Conservation (phyloP, 352 stramenopile species). For the Phytophthora sp. region DNA sequence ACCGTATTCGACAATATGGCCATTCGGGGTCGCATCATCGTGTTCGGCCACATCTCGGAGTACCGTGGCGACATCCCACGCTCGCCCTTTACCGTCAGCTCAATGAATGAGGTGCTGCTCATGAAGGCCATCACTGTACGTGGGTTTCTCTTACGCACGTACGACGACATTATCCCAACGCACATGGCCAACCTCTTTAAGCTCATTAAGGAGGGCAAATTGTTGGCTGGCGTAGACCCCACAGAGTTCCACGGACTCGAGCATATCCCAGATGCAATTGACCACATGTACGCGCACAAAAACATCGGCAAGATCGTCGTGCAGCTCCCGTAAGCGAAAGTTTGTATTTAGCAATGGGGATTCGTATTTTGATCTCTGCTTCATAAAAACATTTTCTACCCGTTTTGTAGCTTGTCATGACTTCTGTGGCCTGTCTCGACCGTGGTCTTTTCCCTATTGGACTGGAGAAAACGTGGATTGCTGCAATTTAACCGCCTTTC, state of each 20-base stretch:
- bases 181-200: slow-evolving; percentile 54
- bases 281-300: slow-evolving; percentile 70
- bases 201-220: slow-evolving; percentile 54
- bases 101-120: slow-evolving; percentile 38
- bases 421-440: slow-evolving; percentile 3
- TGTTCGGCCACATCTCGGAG: slow-evolving; percentile 51
- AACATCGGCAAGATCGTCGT: slow-evolving; percentile 83
- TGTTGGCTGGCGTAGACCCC: slow-evolving; percentile 48
- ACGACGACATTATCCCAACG: slow-evolving; percentile 40
- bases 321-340: slow-evolving; percentile 49
- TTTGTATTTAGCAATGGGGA: too few species aligned
- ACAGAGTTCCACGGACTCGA: slow-evolving; percentile 56
- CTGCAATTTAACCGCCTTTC: slow-evolving; percentile 22
- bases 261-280: slow-evolving; percentile 53
- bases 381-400: too few species aligned
- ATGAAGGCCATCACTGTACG: slow-evolving; percentile 48
- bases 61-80: slow-evolving; percentile 37
- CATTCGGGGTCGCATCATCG: slow-evolving; percentile 45
- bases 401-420: too few species aligned
- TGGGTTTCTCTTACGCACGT: slow-evolving; percentile 48
- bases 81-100: slow-evolving; percentile 31
- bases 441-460: too few species aligned
- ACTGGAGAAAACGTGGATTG: neutral
- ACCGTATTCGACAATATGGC: slow-evolving; percentile 51
- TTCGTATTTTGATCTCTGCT: too few species aligned